phyloP scores from a whole-genome alignment of 2,329 filamentous ascomycete species.

The Fonsecaea monophora region DNA sequence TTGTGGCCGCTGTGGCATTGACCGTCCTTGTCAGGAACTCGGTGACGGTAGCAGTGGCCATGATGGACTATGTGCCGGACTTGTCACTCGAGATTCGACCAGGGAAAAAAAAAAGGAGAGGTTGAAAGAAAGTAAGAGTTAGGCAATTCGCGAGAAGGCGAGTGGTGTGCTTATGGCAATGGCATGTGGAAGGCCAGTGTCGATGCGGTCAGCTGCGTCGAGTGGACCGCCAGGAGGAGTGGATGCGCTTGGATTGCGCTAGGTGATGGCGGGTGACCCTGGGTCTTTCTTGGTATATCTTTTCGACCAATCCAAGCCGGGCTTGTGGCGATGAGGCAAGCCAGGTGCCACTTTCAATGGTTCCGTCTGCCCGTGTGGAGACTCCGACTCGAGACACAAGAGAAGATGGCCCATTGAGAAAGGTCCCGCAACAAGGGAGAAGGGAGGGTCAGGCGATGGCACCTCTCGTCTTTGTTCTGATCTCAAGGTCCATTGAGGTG shows the following conservation, averaged over 20 bases:
- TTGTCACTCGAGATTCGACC: background rate
- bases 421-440: background rate
- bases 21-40: slow-evolving; percentile 36
- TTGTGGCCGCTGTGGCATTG: slow-evolving; percentile 31
- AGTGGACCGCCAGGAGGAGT: background rate
- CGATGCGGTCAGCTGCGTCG: slow-evolving; percentile 14
- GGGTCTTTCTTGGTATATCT: background rate
- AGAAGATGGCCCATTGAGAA: background rate
- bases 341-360: background rate
- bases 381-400: background rate
- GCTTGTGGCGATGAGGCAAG: background rate
- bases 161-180: slow-evolving; percentile 6
- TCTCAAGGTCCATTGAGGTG: background rate
- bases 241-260: background rate
- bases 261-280: background rate
- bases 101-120: background rate
- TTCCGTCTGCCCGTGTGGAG: slow-evolving; percentile 4
- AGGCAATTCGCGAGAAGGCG: background rate
- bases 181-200: slow-evolving; percentile 1
- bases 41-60: slow-evolving; percentile 38
- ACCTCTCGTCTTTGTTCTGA: background rate
- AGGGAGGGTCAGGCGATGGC: background rate
- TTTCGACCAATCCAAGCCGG: background rate
- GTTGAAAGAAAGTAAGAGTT: background rate
- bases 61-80: slow-evolving; percentile 11